Evolutionary conservation across 1,284 basidiomycete species (phyloP).

Genomic region (Wallemia mellicola): DNA sequence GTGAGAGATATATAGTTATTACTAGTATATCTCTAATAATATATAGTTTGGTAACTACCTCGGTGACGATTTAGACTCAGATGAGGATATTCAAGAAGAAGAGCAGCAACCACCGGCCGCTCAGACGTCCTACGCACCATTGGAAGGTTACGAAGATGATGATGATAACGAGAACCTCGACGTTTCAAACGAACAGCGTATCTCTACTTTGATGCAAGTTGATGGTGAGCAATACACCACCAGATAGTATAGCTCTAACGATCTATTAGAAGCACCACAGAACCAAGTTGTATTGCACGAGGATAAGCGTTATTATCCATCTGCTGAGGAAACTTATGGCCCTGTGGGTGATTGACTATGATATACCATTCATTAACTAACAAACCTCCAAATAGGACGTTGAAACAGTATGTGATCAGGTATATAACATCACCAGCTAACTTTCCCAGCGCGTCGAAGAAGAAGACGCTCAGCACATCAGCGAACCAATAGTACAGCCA

Average conservation of each 20-base stretch:
- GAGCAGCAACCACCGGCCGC: conserved; percentile 7
- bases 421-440: neutral
- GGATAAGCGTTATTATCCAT: conserved; percentile 93
- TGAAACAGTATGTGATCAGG: conserved; percentile 31
- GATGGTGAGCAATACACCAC: conserved; percentile 10
- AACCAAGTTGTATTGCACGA: conserved; percentile 82
- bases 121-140: conserved; percentile 12
- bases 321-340: conserved; percentile 73
- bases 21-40: neutral
- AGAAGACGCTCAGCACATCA: conserved; percentile 81
- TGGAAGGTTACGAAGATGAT: conserved; percentile 17
- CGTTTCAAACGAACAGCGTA: conserved; percentile 12
- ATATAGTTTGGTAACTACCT: conserved; percentile 69
- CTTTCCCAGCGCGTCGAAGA: conserved; percentile 39
- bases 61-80: conserved; percentile 67
- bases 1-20: neutral
- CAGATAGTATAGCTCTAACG: neutral
- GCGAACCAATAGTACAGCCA: conserved; percentile 84
- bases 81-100: conserved; percentile 30
- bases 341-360: conserved; percentile 11
- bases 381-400: conserved; percentile 26
- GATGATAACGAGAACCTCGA: conserved; percentile 13
- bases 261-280: conserved; percentile 17
- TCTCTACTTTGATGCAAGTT: conserved; percentile 12
- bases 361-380: neutral